Evolutionary conservation across 2,329 filamentous ascomycete species (phyloP).

Genomic region (Endoconidiophora laricicola): DNA sequence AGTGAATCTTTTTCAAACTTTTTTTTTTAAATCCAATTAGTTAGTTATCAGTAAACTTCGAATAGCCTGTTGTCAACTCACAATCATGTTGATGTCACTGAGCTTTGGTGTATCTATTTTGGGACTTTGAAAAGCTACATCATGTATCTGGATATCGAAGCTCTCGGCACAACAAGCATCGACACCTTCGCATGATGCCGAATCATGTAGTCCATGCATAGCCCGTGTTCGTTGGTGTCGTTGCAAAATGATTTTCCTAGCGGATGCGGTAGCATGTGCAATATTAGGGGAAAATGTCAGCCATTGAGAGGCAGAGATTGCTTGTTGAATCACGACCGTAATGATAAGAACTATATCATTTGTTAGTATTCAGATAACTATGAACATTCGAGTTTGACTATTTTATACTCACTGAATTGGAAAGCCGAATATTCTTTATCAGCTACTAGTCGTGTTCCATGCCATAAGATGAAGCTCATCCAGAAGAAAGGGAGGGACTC

Average conservation of each 20-base stretch:
- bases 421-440: conserved; percentile 10
- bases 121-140: no score
- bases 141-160: no score
- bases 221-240: background rate
- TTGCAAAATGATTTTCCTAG: conserved; percentile 33
- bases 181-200: no score
- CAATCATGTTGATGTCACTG: no score
- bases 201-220: no score
- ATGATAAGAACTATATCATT: conserved; percentile 12
- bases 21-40: no score
- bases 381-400: background rate
- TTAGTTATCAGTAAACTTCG: no score
- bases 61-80: background rate
- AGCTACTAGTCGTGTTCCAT: conserved; percentile 10
- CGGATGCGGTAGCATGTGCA: conserved; percentile 40
- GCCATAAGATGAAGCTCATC: conserved; percentile 14
- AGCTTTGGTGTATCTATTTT: no score
- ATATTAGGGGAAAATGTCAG: conserved; percentile 51
- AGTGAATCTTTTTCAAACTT: no score
- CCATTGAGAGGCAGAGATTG: conserved; percentile 32
- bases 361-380: background rate
- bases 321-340: conserved; percentile 13
- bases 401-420: conserved; percentile 12
- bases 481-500: conserved; percentile 12
- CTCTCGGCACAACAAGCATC: no score